Evolutionary conservation across 208 protist genomes (phyloP).

Genomic region (Crithidia fasciculata): DNA sequence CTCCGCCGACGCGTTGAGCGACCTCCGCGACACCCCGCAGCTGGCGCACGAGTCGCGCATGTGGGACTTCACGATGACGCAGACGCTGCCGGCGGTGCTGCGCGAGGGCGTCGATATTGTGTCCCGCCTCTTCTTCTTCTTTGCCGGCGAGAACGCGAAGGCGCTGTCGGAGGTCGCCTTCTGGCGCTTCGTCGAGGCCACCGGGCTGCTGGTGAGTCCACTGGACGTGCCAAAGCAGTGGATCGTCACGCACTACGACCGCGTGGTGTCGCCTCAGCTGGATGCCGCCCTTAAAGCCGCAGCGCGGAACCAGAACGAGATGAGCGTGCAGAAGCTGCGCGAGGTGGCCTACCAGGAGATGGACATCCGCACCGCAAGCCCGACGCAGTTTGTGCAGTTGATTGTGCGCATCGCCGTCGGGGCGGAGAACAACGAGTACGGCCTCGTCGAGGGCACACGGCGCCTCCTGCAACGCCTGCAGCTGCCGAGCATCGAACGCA

Average conservation of each 20-base stretch:
- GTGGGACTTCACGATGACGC: constrained; percentile 49
- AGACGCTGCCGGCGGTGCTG: constrained; percentile 48
- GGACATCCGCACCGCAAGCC: constrained; percentile 69
- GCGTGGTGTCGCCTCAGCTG: constrained; percentile 77
- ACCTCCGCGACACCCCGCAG: constrained; percentile 44
- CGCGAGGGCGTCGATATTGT: constrained; percentile 46
- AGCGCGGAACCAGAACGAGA: constrained; percentile 48
- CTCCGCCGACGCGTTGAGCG: constrained; percentile 44
- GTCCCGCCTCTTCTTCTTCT: constrained; percentile 70
- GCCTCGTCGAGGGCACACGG: constrained; percentile 56
- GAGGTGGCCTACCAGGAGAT: constrained; percentile 73
- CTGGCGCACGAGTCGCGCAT: constrained; percentile 29
- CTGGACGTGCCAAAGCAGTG: constrained; percentile 39
- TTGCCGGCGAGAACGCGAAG: constrained; percentile 61
- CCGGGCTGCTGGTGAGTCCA: constrained; percentile 18
- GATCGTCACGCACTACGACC: constrained; percentile 70
- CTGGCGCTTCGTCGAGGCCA: constrained; percentile 78
- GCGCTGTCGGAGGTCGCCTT: constrained; percentile 76
- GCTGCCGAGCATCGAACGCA: constrained; percentile 23
- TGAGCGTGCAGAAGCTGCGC: constrained; percentile 48
- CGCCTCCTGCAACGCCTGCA: constrained; percentile 49
- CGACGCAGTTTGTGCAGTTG: constrained; percentile 78
- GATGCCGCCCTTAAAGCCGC: constrained; percentile 43
- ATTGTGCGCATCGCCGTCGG: constrained; percentile 65
- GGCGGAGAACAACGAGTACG: constrained; percentile 30